These are phyloP conservation scores for Nicotiana obtusifolia DNA, from an alignment of 257 asterid species.

Conservation along the genomic window DNA sequence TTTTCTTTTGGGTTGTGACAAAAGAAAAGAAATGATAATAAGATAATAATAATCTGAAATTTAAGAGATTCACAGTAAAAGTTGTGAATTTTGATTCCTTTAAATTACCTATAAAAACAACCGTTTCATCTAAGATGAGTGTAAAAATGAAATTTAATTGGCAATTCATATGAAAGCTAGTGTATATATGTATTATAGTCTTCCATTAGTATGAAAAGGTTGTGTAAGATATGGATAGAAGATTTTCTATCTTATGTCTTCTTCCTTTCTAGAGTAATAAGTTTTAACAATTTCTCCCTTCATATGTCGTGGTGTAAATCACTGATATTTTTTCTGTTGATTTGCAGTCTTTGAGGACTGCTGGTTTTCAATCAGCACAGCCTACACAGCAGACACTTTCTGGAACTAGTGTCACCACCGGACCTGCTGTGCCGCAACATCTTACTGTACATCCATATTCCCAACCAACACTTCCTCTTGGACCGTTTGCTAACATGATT, in stretches of 20 bases:
- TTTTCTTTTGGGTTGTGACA: not conserved
- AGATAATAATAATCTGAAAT: not conserved
- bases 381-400: conserved; percentile 44
- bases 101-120: not conserved
- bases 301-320: not conserved
- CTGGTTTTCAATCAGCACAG: conserved; percentile 48
- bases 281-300: not conserved
- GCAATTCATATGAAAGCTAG: not conserved
- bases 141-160: not conserved
- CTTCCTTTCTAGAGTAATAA: not conserved
- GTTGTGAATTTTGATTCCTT: not conserved
- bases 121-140: not conserved
- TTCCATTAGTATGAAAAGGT: not conserved
- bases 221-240: not conserved
- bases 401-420: conserved; percentile 52
- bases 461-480: conserved; percentile 58
- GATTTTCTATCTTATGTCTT: not conserved
- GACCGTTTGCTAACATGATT: conserved; percentile 61
- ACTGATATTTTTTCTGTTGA: conserved; percentile 11
- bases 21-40: not conserved
- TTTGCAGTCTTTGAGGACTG: conserved; percentile 54
- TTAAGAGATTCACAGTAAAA: not conserved
- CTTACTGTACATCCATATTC: conserved; percentile 68
- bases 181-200: not conserved
- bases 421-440: conserved; percentile 70